Evolutionary conservation across 208 protist species (phyloP), one percentile per base, ranked within the genome.

Genomic region (Porcisia deanei): DNA sequence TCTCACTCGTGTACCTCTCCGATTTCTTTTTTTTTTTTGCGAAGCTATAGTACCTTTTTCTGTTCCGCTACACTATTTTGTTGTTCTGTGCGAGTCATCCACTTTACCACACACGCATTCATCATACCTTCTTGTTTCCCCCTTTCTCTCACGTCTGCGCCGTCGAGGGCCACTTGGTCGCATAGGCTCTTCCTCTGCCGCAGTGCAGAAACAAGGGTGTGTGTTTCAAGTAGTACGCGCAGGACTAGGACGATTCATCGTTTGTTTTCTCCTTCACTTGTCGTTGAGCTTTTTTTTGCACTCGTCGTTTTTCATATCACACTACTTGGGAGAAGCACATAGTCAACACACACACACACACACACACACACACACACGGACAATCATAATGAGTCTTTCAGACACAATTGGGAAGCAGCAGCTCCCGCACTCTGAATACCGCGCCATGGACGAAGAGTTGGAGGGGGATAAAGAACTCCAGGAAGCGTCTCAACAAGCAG

Each of bases 361-460:
- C 30, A 30, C 30, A 30, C 30, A 30, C 30, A 61, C 34, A 41
- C 34, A 65, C 47, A 57, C 10, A 45, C 25, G 71, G 14, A 54
- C n/a, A 25, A 14, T 1, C 25, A 37, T 58, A 2, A 83, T 75
- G 73, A 75, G 60, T 59, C 65, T 49, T 2, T 37, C 20, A 16
- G 73, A 63, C 0, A 53, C 63, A 9, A 78, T 78, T 52, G 47
- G 72, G 37, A 64, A 77, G 73, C 67, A 58, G 30, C 30, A 61
- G 9, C 60, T 73, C 37, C 71, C 60, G 14, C 65, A 53, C 25
- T 55, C 68, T 30, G 64, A 71, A 43, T 34, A 45, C 49, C 66
- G 55, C 4, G 43, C 53, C 2, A 60, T 52, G 66, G 10, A 20
- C 34, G 22, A 16, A 12, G 57, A 53, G 64, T 22, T 18, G n/a